Percentiles rank a stretch among this genome's conserved stretches.
These are phyloP conservation scores for Mycena alexandri DNA, from an alignment of 768 basidiomycete species.

Conservation along the genomic window DNA sequence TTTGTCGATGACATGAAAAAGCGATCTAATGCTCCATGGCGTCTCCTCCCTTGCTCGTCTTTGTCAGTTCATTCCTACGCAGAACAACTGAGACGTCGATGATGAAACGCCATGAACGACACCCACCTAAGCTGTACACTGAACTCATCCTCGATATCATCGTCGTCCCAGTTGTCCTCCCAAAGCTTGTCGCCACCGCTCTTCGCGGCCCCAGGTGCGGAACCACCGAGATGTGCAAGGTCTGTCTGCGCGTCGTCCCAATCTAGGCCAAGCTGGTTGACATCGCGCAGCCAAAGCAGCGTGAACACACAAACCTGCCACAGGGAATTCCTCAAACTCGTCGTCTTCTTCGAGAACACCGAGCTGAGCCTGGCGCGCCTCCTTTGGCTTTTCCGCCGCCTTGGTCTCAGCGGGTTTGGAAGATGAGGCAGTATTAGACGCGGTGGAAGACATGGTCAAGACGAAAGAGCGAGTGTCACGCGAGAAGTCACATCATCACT, in stretches of 20 bases:
- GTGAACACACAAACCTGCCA: constrained; percentile 69
- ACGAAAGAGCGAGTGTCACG: neutral
- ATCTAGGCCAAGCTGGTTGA: constrained; percentile 57
- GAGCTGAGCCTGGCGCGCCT: constrained; percentile 72
- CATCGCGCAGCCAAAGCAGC: constrained; percentile 8
- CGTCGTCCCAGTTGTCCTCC: constrained; percentile 99
- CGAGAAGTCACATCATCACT: neutral
- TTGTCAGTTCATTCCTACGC: constrained; percentile 75
- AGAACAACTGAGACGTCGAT: constrained; percentile 11
- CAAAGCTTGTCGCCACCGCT: constrained; percentile 92
- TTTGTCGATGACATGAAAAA: neutral
- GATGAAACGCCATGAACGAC: neutral
- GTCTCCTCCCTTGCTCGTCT: constrained; percentile 62
- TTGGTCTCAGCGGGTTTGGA: constrained; percentile 60
- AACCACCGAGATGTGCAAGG: constrained; percentile 80
- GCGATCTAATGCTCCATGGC: constrained; percentile 66
- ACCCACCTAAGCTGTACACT: constrained; percentile 93
- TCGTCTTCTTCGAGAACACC: constrained; percentile 97
- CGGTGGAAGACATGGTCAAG: constrained; percentile 51
- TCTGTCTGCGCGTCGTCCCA: constrained; percentile 92
- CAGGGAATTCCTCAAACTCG: constrained; percentile 94
- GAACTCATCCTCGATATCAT: constrained; percentile 98
- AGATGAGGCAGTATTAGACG: constrained; percentile 49
- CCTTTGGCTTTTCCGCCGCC: constrained; percentile 55
- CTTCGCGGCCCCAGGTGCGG: constrained; percentile 79